Evolutionary conservation across 2,329 filamentous ascomycete genomes (phyloP).

Genomic region (Ceratocystiopsis brevicomis): DNA sequence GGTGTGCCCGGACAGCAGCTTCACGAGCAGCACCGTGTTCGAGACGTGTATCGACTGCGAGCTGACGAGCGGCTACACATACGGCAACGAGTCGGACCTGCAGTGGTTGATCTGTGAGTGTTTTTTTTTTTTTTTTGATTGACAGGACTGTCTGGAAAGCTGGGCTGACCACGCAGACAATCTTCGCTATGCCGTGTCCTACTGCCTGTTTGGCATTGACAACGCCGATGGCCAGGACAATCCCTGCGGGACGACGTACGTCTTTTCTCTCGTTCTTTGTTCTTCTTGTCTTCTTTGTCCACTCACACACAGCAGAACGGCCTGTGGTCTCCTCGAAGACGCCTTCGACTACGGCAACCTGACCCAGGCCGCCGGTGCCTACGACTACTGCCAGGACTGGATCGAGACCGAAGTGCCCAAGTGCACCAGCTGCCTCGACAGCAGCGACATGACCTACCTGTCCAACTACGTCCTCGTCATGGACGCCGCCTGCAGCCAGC

Average conservation of each 20-base stretch:
- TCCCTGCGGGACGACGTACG: conserved; percentile 34
- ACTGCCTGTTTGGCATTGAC: conserved; percentile 34
- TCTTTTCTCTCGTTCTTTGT: neutral
- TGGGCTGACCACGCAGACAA: conserved; percentile 26
- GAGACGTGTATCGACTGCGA: conserved; percentile 34
- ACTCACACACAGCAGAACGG: conserved; percentile 21
- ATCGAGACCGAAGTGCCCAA: conserved; percentile 19
- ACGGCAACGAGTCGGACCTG: conserved; percentile 27
- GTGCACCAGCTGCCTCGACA: conserved; percentile 29
- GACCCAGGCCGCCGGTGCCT: conserved; percentile 23
- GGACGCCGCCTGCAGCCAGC: conserved; percentile 36
- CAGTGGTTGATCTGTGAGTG: conserved; percentile 36
- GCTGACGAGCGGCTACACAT: conserved; percentile 25
- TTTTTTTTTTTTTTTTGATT: too few species aligned
- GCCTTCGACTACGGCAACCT: conserved; percentile 32
- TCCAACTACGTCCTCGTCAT: conserved; percentile 36
- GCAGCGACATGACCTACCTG: conserved; percentile 20
- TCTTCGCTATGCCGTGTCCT: conserved; percentile 33
- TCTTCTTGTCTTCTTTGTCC: neutral
- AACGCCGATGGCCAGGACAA: conserved; percentile 22
- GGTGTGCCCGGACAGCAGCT: conserved; percentile 25
- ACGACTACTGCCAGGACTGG: conserved; percentile 36
- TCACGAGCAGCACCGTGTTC: conserved; percentile 27
- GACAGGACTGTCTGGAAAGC: too few species aligned
- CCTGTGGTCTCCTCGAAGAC: conserved; percentile 29